These are phyloP conservation scores for Fusarium sp. DNA, from an alignment of 2,329 filamentous ascomycete species.

Conservation along the genomic window DNA sequence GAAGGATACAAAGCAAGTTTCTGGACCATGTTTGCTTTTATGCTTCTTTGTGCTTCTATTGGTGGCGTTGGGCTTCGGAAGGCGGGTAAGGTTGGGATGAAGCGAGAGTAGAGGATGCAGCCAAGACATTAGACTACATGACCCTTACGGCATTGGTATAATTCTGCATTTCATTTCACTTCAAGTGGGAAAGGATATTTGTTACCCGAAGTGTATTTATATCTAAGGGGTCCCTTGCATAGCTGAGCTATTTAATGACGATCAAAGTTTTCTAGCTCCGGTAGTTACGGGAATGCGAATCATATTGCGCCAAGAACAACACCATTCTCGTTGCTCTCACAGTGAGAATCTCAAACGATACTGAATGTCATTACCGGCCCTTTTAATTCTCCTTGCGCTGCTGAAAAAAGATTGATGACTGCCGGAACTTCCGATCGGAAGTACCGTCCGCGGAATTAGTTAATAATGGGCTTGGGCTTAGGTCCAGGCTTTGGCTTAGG, in stretches of 20 bases:
- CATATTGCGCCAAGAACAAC: not conserved
- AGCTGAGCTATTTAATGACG: not conserved
- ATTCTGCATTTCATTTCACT: not conserved
- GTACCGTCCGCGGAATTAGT: not conserved
- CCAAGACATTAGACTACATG: not conserved
- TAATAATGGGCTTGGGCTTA: not conserved
- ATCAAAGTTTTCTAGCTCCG: not conserved
- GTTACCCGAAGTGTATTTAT: not conserved
- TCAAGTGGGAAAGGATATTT: not conserved
- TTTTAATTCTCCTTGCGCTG: not conserved
- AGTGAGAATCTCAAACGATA: not conserved
- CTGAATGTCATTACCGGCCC: not conserved
- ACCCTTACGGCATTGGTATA: not conserved
- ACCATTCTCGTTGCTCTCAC: not conserved
- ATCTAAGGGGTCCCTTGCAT: not conserved
- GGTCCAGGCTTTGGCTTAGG: not conserved
- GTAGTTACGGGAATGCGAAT: not conserved
- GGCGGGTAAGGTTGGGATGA: conserved; percentile 53
- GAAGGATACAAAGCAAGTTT: conserved; percentile 63
- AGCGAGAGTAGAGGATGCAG: conserved; percentile 50
- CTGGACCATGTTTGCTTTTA: conserved; percentile 62
- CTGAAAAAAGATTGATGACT: not conserved
- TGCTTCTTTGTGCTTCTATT: conserved; percentile 55
- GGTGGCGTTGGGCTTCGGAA: conserved; percentile 53
- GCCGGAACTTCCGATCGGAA: not conserved